Evolutionary conservation across 768 basidiomycete species (phyloP), one percentile per base, ranked within the genome.

Genomic region (Phlebiopsis flavidoalba): DNA sequence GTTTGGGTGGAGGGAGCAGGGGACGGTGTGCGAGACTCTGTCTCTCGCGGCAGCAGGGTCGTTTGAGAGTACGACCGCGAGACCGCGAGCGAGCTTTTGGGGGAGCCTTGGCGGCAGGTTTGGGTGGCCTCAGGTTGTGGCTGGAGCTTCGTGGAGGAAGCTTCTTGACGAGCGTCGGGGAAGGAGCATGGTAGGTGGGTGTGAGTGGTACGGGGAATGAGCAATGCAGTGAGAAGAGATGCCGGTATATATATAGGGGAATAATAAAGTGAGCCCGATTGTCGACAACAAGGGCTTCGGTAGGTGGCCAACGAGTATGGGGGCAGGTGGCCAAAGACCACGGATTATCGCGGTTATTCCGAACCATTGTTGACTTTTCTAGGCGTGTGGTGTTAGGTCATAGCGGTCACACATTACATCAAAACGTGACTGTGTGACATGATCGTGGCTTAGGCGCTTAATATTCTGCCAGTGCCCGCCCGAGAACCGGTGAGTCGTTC

Each of bases 181-280:
- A 57, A 67, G n/a, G n/a, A n/a, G 69, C 69, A 70, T 70, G 47
- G 57, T 56, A 50, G n/a, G n/a, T 43, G 64, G 36, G 60, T 47
- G 58, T 48, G 26, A 52, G n/a, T 26, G 53, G 4, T n/a, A n/a
- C n/a, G n/a, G 53, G 46, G 60, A 55, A 59, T n/a, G n/a, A 57
- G 60, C 56, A 45, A 57, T 59, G 37, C 33, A 37, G 49, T 47
- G 43, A 51, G 31, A 40, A 52, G 50, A 31, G 17, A 55, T 6
- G 21, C 31, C 31, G 19, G 6, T 31, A 48, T 58, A 58, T n/a
- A 53, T 47, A 55, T n/a, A n/a, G n/a, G n/a, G 55, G 40, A 57
- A 57, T 43, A 50, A 54, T 53, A 33, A 40, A 55, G 21, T 46
- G 46, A 22, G 24, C 12, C 6, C 37, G 45, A 22, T 8, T 19